These are phyloP conservation scores for Zygosaccharomyces bailii DNA, from an alignment of 805 yeast genomes.

Conservation along the genomic window DNA sequence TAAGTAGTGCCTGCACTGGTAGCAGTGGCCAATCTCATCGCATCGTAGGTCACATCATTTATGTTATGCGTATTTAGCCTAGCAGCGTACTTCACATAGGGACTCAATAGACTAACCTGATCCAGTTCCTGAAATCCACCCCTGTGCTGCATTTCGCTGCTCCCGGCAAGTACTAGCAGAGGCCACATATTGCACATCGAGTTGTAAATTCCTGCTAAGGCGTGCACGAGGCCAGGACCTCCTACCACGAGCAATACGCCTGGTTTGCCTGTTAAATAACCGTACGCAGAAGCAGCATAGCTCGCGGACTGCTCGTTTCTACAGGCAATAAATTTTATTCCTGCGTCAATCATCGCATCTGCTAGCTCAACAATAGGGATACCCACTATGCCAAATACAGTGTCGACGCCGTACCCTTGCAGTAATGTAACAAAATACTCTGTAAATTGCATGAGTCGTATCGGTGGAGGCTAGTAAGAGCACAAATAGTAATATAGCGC, in stretches of 20 bases:
- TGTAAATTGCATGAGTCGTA: slow-evolving; percentile 5
- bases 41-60: slow-evolving; percentile 21
- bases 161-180: slow-evolving; percentile 60
- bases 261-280: slow-evolving; percentile 60
- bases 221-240: slow-evolving; percentile 71
- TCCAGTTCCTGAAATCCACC: slow-evolving; percentile 75
- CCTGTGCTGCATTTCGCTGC: slow-evolving; percentile 44
- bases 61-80: slow-evolving; percentile 25
- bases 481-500: too few relatives aligned
- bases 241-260: slow-evolving; percentile 71
- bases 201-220: slow-evolving; percentile 63
- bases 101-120: slow-evolving; percentile 49
- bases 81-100: slow-evolving; percentile 51
- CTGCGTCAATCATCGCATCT: slow-evolving; percentile 51
- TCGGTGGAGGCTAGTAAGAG: too few relatives aligned
- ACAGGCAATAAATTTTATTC: slow-evolving; percentile 56
- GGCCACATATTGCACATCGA: slow-evolving; percentile 65
- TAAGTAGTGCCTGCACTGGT: slow-evolving; percentile 63
- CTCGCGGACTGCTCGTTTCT: slow-evolving; percentile 74
- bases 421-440: slow-evolving; percentile 46
- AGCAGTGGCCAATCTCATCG: slow-evolving; percentile 22
- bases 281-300: slow-evolving; percentile 71
- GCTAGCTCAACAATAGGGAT: slow-evolving; percentile 73
- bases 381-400: slow-evolving; percentile 69
- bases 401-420: slow-evolving; percentile 47